A percentile compares a stretch with the other conserved stretches of the same genome.
Conservation (phyloP, 768 basidiomycete genomes). For the Psilocybe cubensis region DNA sequence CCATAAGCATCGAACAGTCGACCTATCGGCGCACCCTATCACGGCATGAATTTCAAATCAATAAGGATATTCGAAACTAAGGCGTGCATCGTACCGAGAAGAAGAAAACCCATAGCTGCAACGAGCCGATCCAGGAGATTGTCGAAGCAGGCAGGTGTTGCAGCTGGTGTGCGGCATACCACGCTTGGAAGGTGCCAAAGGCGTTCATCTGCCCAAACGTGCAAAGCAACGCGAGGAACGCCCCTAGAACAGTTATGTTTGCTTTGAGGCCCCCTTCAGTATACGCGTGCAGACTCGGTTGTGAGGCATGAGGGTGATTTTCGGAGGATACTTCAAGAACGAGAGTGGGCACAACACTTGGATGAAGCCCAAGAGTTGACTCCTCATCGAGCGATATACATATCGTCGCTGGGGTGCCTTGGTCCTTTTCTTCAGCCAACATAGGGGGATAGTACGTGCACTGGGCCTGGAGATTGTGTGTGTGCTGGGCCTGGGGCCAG, state of each 20-base stretch:
- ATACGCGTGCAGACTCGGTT: slow-evolving; percentile 5
- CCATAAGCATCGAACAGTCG: slow-evolving; percentile 63
- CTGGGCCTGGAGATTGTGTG: background rate
- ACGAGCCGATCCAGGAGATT: slow-evolving; percentile 73
- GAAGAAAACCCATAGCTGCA: slow-evolving; percentile 74
- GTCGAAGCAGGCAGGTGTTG: slow-evolving; percentile 49
- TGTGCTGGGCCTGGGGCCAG: slow-evolving; percentile 3
- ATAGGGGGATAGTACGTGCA: slow-evolving; percentile 1
- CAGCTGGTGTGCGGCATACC: slow-evolving; percentile 67
- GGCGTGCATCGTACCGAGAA: slow-evolving; percentile 51
- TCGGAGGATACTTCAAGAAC: background rate
- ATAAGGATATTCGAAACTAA: background rate
- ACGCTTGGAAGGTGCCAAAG: slow-evolving; percentile 74
- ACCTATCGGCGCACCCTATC: slow-evolving; percentile 65
- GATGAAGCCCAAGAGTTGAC: slow-evolving; percentile 4
- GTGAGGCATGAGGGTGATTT: background rate
- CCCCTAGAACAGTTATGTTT: slow-evolving; percentile 61
- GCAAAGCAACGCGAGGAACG: slow-evolving; percentile 67
- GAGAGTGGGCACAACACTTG: background rate
- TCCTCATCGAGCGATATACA: slow-evolving; percentile 20
- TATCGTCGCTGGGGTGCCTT: slow-evolving; percentile 14
- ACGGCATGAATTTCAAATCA: slow-evolving; percentile 1
- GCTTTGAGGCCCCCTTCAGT: slow-evolving; percentile 37
- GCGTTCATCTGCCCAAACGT: slow-evolving; percentile 75
- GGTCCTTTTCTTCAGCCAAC: slow-evolving; percentile 17